Base-by-base conservation (phyloP, 2,329 filamentous ascomycete genomes). In the Tolypocladium album region DNA sequence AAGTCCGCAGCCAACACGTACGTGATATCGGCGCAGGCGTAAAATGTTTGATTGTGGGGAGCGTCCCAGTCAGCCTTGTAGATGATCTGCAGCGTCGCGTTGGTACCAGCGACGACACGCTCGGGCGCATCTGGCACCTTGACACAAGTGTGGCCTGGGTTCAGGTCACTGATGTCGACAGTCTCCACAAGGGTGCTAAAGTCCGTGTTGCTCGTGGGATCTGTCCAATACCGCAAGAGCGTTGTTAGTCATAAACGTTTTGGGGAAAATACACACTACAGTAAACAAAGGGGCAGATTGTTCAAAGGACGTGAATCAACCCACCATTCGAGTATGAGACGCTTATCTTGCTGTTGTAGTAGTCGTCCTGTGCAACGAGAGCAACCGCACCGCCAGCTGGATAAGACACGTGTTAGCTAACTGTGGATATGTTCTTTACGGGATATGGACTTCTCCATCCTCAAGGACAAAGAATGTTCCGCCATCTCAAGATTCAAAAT, bases 331-430 rank as follows among this genome's bases (percentile, higher is more conserved):
- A 70, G 58, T 79, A 78, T 0, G 82, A 79, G 59, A 85, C 75
- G 52, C 77, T 75, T 47, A 84, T 71, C 47, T 78, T 74, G 50
- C 81, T 69, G 58, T 77, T 72, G 67, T 77, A 82, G 17, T 80
- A 78, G 59, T 84, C 79, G 57, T 82, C 79, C 56, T 82, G 79
- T 20, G 79, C 75, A 20, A 79, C 78, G 17, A 84, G 70, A 8
- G 80, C 76, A 7, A 84, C 74, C 22, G 75, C 71, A 12, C 81
- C 81, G 59, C 78, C 76, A 17, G 75, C 80, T 82, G 24, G 13
- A 13, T 11, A 1, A 31, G 24, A 31, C 4, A 39, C 2, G 7
- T 43, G 13, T 42, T 22, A 36, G 17, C 43, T n/a, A 24, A 17
- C 43, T n/a, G 15, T 24, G 9, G 22, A 6, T 24, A 8, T 13